Evolutionary conservation across 1,284 basidiomycete species (phyloP), one percentile per base, ranked within the genome.

Genomic region (Volvariella volvacea): DNA sequence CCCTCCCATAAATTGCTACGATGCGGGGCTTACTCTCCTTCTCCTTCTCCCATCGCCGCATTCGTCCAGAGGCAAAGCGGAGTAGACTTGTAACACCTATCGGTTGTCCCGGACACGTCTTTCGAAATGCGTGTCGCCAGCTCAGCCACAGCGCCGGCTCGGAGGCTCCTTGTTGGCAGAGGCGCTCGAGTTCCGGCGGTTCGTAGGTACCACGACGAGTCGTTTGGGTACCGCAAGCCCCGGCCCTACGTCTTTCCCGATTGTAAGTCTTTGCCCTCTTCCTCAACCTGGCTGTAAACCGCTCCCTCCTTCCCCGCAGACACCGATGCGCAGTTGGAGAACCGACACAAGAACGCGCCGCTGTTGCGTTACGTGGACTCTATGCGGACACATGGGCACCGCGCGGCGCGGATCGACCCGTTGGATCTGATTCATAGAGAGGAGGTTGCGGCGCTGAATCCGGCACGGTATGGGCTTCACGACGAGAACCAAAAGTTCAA

Each of bases 331-430:
- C 89, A 94, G 58, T 70, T 95, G 2, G 64, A 73, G 40, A 94
- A 94, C 60, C 74, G 91, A 15, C 74, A 73, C 12, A 60, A 62
- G 7, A 92, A 93, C 56, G 89, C 91, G 0, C 69, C 87, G 1
- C 65, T 95, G 10, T 66, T 94, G 28, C 83, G 92, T 33, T 93
- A 92, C 57, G 88, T 92, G 12, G 92, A 94, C 60, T 84, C 85
- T 8, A 76, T 93, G 50, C 76, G 92, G 19, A 80, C 73, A 0
- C 85, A 88, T 53, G 85, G 86, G 0, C 88, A 90, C 56, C 76
- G 87, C 34, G 87, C 90, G 10, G 88, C 87, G 0, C 72, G 78
- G 44, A 85, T 94, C 39, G 91, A 95, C 58, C 92, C 92, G 0
- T 67, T 94, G 17, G 88, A 91, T 62, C 65, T 94, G 39, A 83